Percentiles rank a stretch among this genome's conserved stretches.
phyloP scores from a whole-genome alignment of 805 yeast species.

The Maudiozyma serrabonitensis region DNA sequence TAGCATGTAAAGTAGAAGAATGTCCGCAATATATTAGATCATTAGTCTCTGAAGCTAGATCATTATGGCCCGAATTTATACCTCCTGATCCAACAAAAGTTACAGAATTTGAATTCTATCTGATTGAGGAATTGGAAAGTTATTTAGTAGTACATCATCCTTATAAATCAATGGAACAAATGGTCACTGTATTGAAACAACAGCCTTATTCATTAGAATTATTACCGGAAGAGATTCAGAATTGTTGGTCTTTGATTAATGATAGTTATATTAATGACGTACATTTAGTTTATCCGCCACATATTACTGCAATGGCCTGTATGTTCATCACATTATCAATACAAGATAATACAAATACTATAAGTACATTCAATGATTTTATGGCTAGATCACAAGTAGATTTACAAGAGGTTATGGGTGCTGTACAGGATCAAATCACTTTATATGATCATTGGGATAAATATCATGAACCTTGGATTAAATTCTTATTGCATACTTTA shows the following conservation, averaged over 20 bases:
- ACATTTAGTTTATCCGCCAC: constrained; percentile 79
- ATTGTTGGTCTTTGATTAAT: constrained; percentile 81
- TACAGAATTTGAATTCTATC: constrained; percentile 91
- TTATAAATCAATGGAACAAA: constrained; percentile 49
- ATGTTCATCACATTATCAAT: constrained; percentile 58
- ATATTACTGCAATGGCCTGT: constrained; percentile 72
- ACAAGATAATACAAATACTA: constrained; percentile 8
- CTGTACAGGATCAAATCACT: constrained; percentile 74
- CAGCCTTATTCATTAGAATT: constrained; percentile 25
- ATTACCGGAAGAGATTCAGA: constrained; percentile 63
- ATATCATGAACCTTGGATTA: constrained; percentile 60
- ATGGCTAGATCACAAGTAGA: constrained; percentile 71
- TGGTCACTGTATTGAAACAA: constrained; percentile 35
- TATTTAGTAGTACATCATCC: constrained; percentile 70
- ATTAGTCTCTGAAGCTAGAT: constrained; percentile 73
- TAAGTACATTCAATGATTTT: constrained; percentile 31
- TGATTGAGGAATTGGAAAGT: constrained; percentile 78
- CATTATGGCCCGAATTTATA: constrained; percentile 88
- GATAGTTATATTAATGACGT: constrained; percentile 85
- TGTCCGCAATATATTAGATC: constrained; percentile 89
- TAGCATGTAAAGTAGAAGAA: constrained; percentile 92
- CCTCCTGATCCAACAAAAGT: constrained; percentile 85
- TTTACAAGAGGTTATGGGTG: constrained; percentile 65
- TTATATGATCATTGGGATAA: constrained; percentile 79
- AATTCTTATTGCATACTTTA: constrained; percentile 28